These are phyloP conservation scores for Talaromyces sp. DNA, from an alignment of 2,329 filamentous ascomycete species.

Conservation along the genomic window DNA sequence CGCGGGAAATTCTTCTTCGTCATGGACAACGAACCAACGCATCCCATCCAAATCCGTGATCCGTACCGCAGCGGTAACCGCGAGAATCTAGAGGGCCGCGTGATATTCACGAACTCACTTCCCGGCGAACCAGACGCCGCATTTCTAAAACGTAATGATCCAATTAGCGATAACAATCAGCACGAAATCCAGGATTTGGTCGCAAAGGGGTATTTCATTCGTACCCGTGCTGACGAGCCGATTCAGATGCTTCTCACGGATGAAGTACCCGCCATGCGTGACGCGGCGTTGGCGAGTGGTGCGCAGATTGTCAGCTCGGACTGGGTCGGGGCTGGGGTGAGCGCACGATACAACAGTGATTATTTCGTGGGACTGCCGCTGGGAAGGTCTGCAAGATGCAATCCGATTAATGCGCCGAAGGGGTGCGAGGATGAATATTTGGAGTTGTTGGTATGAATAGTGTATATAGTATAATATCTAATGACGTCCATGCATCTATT, in stretches of 20 bases:
- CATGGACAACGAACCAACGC: slow-evolving; percentile 22
- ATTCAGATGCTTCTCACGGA: slow-evolving; percentile 17
- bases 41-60: slow-evolving; percentile 20
- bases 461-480: not conserved
- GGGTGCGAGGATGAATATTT: slow-evolving; percentile 11
- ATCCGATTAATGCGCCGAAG: slow-evolving; percentile 18
- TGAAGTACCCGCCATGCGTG: slow-evolving; percentile 16
- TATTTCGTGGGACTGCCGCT: slow-evolving; percentile 19
- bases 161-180: slow-evolving; percentile 14
- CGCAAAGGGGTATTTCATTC: slow-evolving; percentile 18
- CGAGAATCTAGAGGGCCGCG: slow-evolving; percentile 17
- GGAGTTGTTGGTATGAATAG: slow-evolving; percentile 1
- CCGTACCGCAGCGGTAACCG: slow-evolving; percentile 16
- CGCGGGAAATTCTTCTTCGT: slow-evolving; percentile 21
- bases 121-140: slow-evolving; percentile 19
- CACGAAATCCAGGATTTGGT: slow-evolving; percentile 20
- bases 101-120: slow-evolving; percentile 21
- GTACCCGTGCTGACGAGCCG: slow-evolving; percentile 19
- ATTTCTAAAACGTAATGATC: slow-evolving; percentile 21
- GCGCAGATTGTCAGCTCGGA: slow-evolving; percentile 21
- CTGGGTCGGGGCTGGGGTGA: slow-evolving; percentile 15
- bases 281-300: slow-evolving; percentile 19
- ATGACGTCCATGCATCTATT: not conserved
- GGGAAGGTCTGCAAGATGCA: slow-evolving; percentile 16
- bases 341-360: slow-evolving; percentile 19